Percentiles rank a stretch among this genome's conserved stretches.
Conservation (phyloP, 139 green algal genomes). For the Haematococcus sp. region DNA sequence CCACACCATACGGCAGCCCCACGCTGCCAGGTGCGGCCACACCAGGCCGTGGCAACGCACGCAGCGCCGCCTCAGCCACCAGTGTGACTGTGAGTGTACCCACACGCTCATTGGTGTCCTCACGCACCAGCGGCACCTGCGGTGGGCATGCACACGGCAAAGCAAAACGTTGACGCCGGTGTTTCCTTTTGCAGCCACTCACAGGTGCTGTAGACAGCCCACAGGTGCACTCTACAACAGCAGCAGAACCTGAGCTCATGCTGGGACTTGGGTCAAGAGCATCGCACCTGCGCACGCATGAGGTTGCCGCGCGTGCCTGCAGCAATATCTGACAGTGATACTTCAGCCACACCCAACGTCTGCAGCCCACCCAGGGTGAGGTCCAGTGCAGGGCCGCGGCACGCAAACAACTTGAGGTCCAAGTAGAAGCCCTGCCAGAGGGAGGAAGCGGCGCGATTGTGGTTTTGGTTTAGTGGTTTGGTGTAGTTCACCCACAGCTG, state of each 20-base stretch:
- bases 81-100: conserved; percentile 14
- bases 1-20: too few relatives aligned
- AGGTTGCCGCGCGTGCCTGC: conserved; percentile 8
- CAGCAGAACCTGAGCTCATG: background rate
- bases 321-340: conserved; percentile 23
- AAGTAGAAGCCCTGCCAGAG: background rate
- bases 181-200: background rate
- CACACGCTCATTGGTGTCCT: conserved; percentile 10
- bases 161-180: background rate
- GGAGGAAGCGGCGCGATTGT: background rate
- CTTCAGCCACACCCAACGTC: conserved; percentile 1
- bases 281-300: conserved; percentile 9
- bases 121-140: conserved; percentile 9
- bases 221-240: background rate
- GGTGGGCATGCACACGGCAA: background rate
- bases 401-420: conserved; percentile 4
- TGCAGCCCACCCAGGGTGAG: background rate
- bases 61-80: conserved; percentile 21
- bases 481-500: background rate
- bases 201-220: too few relatives aligned
- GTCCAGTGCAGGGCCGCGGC: background rate
- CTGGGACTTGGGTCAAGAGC: background rate
- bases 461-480: background rate
- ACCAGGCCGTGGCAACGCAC: background rate
- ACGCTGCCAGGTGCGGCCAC: too few relatives aligned